Conservation (phyloP, 1,284 basidiomycete genomes). For the Megacollybia platyphylla region DNA sequence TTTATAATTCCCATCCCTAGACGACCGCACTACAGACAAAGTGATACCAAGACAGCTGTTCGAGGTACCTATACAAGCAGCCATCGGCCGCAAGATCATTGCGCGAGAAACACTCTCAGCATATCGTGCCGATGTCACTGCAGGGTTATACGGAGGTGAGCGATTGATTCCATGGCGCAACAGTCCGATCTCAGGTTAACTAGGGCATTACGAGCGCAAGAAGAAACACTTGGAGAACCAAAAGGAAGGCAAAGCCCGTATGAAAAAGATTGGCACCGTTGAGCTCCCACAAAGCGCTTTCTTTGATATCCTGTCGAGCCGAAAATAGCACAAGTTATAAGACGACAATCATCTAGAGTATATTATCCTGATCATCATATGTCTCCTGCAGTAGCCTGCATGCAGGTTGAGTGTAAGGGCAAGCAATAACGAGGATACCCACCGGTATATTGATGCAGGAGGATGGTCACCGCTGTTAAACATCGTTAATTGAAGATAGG, state of each 20-base stretch:
- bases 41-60: slow-evolving; percentile 90
- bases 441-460: slow-evolving; percentile 84
- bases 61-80: slow-evolving; percentile 87
- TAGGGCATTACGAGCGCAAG: slow-evolving; percentile 82
- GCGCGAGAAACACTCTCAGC: slow-evolving; percentile 85
- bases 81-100: slow-evolving; percentile 77
- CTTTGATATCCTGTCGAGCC: slow-evolving; percentile 67
- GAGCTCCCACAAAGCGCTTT: slow-evolving; percentile 88
- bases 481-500: slow-evolving; percentile 6
- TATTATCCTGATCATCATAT: slow-evolving; percentile 85
- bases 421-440: slow-evolving; percentile 9
- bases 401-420: neutral
- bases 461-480: slow-evolving; percentile 74
- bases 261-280: slow-evolving; percentile 80
- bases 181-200: neutral
- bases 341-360: slow-evolving; percentile 26
- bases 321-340: slow-evolving; percentile 11
- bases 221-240: slow-evolving; percentile 89
- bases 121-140: slow-evolving; percentile 88
- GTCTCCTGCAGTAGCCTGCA: slow-evolving; percentile 67
- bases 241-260: slow-evolving; percentile 79
- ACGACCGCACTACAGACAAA: slow-evolving; percentile 39
- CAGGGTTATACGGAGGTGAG: slow-evolving; percentile 82
- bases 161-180: slow-evolving; percentile 4
- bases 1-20: neutral